These are phyloP conservation scores for Chlorella ohadii DNA, from an alignment of 139 green algal genomes.

Conservation along the genomic window DNA sequence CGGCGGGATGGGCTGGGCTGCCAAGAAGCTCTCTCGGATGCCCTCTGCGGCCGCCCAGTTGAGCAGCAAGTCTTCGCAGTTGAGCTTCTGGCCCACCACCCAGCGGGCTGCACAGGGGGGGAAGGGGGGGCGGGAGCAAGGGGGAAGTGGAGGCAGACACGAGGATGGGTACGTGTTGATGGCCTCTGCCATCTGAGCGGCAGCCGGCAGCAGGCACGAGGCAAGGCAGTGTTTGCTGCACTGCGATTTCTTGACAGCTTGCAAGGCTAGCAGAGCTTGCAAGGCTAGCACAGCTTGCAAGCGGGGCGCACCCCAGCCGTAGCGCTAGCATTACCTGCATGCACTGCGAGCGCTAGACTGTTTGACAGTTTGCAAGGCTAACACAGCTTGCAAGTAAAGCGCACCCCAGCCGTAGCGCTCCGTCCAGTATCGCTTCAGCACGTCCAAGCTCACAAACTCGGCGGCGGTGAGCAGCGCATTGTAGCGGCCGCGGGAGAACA, in stretches of 20 bases:
- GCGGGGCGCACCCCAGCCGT: background rate
- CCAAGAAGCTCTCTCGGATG: background rate
- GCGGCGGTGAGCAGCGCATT: background rate
- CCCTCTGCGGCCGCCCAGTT: background rate
- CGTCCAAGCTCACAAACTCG: background rate
- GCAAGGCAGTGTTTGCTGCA: too few species aligned
- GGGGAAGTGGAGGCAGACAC: too few species aligned
- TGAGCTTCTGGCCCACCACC: background rate
- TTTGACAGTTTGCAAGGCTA: too few species aligned
- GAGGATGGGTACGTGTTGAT: too few species aligned
- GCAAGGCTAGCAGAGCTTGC: too few species aligned
- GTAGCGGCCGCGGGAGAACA: background rate
- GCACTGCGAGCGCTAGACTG: too few species aligned
- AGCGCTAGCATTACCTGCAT: too few species aligned
- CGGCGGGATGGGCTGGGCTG: too few species aligned
- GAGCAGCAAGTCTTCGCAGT: slow-evolving; percentile 20
- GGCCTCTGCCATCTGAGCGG: too few species aligned
- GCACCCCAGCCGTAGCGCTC: slow-evolving; percentile 2
- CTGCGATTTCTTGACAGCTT: too few species aligned
- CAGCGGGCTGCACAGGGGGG: background rate
- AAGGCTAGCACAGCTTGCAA: background rate
- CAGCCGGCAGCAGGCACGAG: too few species aligned
- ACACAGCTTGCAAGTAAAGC: background rate
- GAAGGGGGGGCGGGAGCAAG: too few species aligned
- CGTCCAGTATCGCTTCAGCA: slow-evolving; percentile 16